A percentile compares a stretch with the other conserved stretches of the same genome.
Conservation (phyloP, 176 grass and related monocot species). For the Rhipidocladum racemiflorum region DNA sequence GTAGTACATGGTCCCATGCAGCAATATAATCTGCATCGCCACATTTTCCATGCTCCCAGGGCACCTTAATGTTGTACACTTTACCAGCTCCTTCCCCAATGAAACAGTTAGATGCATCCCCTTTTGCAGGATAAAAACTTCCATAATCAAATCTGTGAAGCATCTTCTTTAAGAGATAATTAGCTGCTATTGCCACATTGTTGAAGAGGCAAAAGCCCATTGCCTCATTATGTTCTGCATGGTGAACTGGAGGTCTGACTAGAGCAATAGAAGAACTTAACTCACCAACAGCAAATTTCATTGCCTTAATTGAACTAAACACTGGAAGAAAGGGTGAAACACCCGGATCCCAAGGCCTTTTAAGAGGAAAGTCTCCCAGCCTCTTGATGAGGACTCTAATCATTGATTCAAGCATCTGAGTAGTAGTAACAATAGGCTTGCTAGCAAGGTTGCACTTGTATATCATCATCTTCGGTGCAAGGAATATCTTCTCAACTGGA, state of each 20-base stretch:
- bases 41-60: constrained; percentile 90
- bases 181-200: constrained; percentile 72
- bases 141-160: constrained; percentile 79
- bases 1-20: constrained; percentile 80
- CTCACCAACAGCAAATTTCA: constrained; percentile 73
- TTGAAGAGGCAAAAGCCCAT: constrained; percentile 99
- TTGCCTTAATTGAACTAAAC: no score
- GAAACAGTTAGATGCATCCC: constrained; percentile 78
- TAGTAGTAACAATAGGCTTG: no score
- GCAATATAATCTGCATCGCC: constrained; percentile 91
- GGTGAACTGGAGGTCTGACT: constrained; percentile 93
- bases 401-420: no score
- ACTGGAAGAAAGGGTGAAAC: no score
- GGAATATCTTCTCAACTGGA: no score
- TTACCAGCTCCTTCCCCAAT: constrained; percentile 78
- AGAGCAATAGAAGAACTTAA: constrained; percentile 83
- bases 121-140: constrained; percentile 76
- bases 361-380: no score
- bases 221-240: constrained; percentile 77
- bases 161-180: background rate
- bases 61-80: constrained; percentile 97
- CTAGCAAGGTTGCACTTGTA: no score
- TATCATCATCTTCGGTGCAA: no score
- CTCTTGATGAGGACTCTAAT: no score
- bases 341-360: no score